Evolutionary conservation across 2,329 filamentous ascomycete genomes (phyloP).

Genomic region (Fusarium heterosporum): DNA sequence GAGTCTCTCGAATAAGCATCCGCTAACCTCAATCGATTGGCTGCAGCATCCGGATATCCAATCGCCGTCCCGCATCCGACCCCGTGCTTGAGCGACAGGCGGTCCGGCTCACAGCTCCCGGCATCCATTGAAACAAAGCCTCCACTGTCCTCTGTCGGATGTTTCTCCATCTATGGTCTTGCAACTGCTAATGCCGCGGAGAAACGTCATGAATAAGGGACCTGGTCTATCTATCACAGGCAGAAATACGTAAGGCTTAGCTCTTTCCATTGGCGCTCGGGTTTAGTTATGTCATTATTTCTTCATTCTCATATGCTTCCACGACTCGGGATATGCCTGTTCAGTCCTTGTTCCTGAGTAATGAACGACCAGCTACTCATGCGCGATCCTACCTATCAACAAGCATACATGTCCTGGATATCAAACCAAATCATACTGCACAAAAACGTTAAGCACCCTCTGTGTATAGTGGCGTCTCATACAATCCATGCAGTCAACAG

Average conservation of each 20-base stretch:
- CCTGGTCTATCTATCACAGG: slow-evolving; percentile 3
- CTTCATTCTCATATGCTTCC: slow-evolving; percentile 13
- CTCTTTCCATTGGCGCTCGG: background rate
- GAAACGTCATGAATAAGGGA: slow-evolving; percentile 30
- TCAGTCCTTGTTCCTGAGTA: slow-evolving; percentile 11
- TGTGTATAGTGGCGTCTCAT: background rate
- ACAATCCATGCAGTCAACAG: background rate
- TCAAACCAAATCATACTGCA: too few relatives aligned
- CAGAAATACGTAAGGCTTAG: background rate
- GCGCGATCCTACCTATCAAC: background rate
- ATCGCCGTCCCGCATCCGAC: slow-evolving; percentile 45
- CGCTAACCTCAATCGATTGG: slow-evolving; percentile 45
- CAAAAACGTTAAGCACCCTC: background rate
- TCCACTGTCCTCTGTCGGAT: background rate
- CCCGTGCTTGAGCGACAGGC: slow-evolving; percentile 52
- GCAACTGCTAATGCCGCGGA: slow-evolving; percentile 30
- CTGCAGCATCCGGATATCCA: slow-evolving; percentile 43
- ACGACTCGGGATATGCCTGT: slow-evolving; percentile 1
- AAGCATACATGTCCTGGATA: too few relatives aligned
- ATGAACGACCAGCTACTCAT: background rate
- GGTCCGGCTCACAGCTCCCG: slow-evolving; percentile 33
- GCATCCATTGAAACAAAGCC: slow-evolving; percentile 26
- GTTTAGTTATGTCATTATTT: slow-evolving; percentile 21
- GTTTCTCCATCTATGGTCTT: slow-evolving; percentile 30
- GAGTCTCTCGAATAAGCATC: slow-evolving; percentile 39